A percentile compares a stretch with the other conserved stretches of the same genome.
Conservation (phyloP, 2,329 filamentous ascomycete species). For the Colletotrichum theobromicola region DNA sequence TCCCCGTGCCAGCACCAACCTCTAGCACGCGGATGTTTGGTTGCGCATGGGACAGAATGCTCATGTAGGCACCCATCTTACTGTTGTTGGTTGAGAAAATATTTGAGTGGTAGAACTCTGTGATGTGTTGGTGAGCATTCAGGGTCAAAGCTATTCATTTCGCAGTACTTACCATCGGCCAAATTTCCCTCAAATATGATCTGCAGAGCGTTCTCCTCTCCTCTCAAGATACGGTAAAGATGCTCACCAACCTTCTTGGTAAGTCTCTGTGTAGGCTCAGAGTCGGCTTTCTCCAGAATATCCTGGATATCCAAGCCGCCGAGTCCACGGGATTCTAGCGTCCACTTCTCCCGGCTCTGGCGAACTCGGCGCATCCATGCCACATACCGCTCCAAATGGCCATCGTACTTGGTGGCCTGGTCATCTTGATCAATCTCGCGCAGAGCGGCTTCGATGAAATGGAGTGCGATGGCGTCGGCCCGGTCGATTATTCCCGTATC, state of each 20-base stretch:
- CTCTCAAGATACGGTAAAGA: background rate
- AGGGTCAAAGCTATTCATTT: background rate
- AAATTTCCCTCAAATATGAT: background rate
- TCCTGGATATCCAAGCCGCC: background rate
- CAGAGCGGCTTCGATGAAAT: background rate
- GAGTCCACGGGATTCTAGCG: background rate
- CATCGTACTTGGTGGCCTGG: background rate
- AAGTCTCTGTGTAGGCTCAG: background rate
- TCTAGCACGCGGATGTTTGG: slow-evolving; percentile 36
- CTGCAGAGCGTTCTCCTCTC: background rate
- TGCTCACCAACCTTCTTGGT: background rate
- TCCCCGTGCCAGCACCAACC: slow-evolving; percentile 44
- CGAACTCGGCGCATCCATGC: background rate
- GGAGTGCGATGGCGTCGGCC: background rate
- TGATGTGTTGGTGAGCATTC: background rate
- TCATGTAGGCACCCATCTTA: slow-evolving; percentile 2
- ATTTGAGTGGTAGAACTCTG: background rate
- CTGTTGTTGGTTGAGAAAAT: background rate
- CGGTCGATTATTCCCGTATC: background rate
- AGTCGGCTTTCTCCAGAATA: background rate
- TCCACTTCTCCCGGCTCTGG: background rate
- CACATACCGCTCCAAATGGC: background rate
- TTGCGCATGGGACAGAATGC: slow-evolving; percentile 29
- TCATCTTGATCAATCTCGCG: background rate
- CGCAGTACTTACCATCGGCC: background rate